These are phyloP conservation scores for Simplicillium sp. DNA, from an alignment of 2,329 filamentous ascomycete species.

Conservation along the genomic window DNA sequence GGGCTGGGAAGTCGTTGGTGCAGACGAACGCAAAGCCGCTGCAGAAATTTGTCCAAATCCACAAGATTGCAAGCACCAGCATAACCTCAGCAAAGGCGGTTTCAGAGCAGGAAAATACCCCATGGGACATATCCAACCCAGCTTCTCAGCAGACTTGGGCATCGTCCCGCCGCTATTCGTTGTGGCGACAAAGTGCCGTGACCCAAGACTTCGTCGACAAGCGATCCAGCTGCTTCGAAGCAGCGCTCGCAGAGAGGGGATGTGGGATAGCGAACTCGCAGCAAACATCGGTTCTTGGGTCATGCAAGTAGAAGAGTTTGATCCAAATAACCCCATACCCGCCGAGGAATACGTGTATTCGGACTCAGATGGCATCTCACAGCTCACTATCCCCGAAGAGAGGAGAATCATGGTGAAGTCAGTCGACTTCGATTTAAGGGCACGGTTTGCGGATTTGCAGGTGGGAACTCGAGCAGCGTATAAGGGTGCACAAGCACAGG, in stretches of 20 bases:
- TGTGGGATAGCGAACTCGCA: slow-evolving; percentile 57
- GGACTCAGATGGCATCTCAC: slow-evolving; percentile 1
- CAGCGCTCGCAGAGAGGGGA: slow-evolving; percentile 54
- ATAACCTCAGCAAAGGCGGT: slow-evolving; percentile 17
- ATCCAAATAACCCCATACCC: slow-evolving; percentile 14
- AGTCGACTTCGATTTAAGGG: slow-evolving; percentile 47
- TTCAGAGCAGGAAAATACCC: slow-evolving; percentile 33
- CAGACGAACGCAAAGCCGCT: slow-evolving; percentile 43
- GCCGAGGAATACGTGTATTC: neutral
- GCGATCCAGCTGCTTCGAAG: slow-evolving; percentile 52
- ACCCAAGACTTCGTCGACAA: slow-evolving; percentile 44
- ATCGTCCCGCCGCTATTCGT: slow-evolving; percentile 57
- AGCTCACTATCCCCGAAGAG: slow-evolving; percentile 34
- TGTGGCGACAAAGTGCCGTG: slow-evolving; percentile 57
- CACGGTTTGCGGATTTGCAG: slow-evolving; percentile 36
- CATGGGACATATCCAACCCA: slow-evolving; percentile 45
- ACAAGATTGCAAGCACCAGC: slow-evolving; percentile 30
- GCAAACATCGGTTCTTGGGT: slow-evolving; percentile 48
- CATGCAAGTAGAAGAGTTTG: slow-evolving; percentile 43
- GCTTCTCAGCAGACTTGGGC: slow-evolving; percentile 55
- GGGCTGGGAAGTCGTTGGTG: slow-evolving; percentile 49
- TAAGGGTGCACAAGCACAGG: slow-evolving; percentile 30
- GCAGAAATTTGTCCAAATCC: slow-evolving; percentile 34
- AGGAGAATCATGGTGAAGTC: slow-evolving; percentile 46
- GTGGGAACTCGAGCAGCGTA: slow-evolving; percentile 46